Conservation (phyloP, 1,284 basidiomycete genomes). For the Ceratobasidium sp. region DNA sequence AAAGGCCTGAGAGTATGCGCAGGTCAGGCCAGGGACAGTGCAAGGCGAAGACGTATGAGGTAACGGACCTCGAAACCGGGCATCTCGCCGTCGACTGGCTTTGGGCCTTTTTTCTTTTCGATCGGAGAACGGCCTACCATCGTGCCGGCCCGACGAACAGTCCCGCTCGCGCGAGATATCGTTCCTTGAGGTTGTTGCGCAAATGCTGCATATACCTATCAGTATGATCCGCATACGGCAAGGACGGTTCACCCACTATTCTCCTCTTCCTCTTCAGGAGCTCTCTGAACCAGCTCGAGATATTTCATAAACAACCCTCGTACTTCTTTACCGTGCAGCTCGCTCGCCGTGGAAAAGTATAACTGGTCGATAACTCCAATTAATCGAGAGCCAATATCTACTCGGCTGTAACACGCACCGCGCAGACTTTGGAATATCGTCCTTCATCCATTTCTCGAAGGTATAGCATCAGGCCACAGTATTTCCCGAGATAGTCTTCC, state of each 20-base stretch:
- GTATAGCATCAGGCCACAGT: slow-evolving; percentile 90
- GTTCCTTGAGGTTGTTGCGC: slow-evolving; percentile 53
- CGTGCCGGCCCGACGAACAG: slow-evolving; percentile 76
- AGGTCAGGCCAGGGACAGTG: neutral
- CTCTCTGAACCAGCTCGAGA: slow-evolving; percentile 68
- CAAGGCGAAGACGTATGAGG: too few species aligned
- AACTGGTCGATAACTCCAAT: slow-evolving; percentile 59
- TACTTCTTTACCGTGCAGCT: slow-evolving; percentile 81
- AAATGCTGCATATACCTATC: slow-evolving; percentile 51
- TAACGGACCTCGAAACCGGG: slow-evolving; percentile 71
- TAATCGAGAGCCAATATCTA: neutral
- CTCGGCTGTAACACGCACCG: slow-evolving; percentile 60
- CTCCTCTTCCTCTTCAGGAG: slow-evolving; percentile 72
- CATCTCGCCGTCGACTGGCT: slow-evolving; percentile 62
- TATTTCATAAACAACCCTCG: slow-evolving; percentile 72
- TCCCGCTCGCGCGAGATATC: slow-evolving; percentile 53
- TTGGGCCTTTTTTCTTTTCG: slow-evolving; percentile 55
- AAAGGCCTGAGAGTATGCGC: slow-evolving; percentile 80
- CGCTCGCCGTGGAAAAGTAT: slow-evolving; percentile 86
- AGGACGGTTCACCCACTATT: slow-evolving; percentile 61
- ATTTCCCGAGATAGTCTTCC: slow-evolving; percentile 84
- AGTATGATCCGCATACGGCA: slow-evolving; percentile 22
- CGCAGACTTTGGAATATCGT: slow-evolving; percentile 84
- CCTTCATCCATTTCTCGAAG: slow-evolving; percentile 93
- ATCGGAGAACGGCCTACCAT: slow-evolving; percentile 75